Percentiles rank a stretch among this genome's conserved stretches.
Conservation (phyloP, 371 early-diverging fungal species). For the Mortierella sp. region DNA sequence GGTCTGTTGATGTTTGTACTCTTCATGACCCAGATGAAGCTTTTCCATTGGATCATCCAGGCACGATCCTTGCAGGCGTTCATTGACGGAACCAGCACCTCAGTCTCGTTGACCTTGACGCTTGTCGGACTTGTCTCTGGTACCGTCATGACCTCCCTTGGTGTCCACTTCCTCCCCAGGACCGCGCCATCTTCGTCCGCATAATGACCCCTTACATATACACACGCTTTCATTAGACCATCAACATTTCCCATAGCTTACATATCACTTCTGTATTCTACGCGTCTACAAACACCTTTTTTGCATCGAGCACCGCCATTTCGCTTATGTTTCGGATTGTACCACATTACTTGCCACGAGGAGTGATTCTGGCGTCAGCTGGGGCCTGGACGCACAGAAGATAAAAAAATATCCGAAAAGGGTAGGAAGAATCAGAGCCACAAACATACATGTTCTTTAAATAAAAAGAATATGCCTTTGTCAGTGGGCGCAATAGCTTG, state of each 20-base stretch:
- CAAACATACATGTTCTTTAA: no score
- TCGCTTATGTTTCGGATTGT: not conserved
- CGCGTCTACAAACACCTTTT: not conserved
- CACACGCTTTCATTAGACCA: not conserved
- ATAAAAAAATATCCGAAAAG: not conserved
- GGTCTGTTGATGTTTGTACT: constrained; percentile 15
- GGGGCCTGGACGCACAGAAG: not conserved
- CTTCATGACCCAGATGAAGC: constrained; percentile 27
- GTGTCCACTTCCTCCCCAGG: constrained; percentile 14
- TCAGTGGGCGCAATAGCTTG: no score
- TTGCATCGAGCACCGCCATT: not conserved
- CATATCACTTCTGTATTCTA: no score
- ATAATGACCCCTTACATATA: not conserved
- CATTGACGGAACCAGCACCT: not conserved
- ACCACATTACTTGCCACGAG: not conserved
- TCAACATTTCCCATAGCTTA: not conserved
- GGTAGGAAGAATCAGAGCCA: no score
- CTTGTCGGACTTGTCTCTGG: constrained; percentile 26
- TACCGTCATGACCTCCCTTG: constrained; percentile 22
- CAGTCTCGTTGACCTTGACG: constrained; percentile 23
- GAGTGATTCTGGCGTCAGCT: not conserved
- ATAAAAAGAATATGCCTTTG: not conserved
- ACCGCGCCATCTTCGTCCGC: not conserved
- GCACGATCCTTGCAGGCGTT: constrained; percentile 15
- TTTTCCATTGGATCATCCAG: constrained; percentile 41